Evolutionary conservation across 768 basidiomycete species (phyloP).

Genomic region (Pisolithus microcarpus): DNA sequence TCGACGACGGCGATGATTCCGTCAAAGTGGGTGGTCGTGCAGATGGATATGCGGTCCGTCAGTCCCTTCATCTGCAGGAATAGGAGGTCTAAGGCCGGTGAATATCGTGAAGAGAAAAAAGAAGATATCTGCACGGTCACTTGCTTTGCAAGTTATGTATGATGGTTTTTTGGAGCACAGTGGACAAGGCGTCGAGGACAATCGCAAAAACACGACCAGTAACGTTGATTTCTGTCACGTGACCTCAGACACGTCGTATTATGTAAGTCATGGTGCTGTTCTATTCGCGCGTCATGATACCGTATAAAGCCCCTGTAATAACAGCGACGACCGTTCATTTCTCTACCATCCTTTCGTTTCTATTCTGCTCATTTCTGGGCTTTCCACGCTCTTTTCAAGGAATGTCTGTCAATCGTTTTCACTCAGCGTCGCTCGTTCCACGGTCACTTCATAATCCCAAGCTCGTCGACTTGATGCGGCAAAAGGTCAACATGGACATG

Average conservation of each 20-base stretch:
- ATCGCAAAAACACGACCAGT: no score
- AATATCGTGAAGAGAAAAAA: no score
- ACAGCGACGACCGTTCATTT: no score
- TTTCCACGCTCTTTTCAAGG: slow-evolving; percentile 20
- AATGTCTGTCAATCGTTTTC: slow-evolving; percentile 38
- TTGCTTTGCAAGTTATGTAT: no score
- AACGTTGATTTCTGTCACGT: slow-evolving; percentile 22
- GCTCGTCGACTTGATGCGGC: slow-evolving; percentile 71
- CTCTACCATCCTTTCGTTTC: slow-evolving; percentile 14
- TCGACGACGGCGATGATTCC: no score
- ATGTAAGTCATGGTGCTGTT: slow-evolving; percentile 3
- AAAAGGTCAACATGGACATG: slow-evolving; percentile 78
- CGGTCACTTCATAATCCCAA: slow-evolving; percentile 69
- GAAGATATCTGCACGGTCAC: no score
- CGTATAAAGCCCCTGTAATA: neutral
- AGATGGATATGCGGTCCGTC: no score
- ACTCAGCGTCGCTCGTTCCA: slow-evolving; percentile 81
- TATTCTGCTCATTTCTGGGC: slow-evolving; percentile 1
- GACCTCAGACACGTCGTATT: slow-evolving; percentile 19
- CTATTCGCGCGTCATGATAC: neutral
- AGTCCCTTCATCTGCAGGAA: no score
- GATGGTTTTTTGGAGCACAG: no score
- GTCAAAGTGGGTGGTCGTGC: no score
- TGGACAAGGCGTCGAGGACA: no score
- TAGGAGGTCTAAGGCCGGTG: no score